Conservation (phyloP, 345 rosid species). For the Mangifera indica region DNA sequence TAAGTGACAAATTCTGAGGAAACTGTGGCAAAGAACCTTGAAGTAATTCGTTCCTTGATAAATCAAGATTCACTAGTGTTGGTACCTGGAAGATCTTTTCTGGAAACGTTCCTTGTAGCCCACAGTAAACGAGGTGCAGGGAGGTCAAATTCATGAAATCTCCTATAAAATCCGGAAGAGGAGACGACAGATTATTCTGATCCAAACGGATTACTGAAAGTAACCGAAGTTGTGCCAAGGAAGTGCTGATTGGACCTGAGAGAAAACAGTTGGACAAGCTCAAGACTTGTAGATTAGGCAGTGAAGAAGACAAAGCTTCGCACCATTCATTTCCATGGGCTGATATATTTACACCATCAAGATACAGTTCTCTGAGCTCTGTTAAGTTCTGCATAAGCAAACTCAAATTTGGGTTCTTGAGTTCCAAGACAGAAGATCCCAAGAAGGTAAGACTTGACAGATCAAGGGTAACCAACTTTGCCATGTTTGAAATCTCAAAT, state of each 20-base stretch:
- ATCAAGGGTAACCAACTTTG: slow-evolving; percentile 36
- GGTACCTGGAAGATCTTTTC: slow-evolving; percentile 20
- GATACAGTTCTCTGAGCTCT: slow-evolving; percentile 21
- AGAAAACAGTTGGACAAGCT: slow-evolving; percentile 29
- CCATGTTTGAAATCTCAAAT: slow-evolving; percentile 19
- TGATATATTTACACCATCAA: slow-evolving; percentile 34
- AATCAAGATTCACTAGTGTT: slow-evolving; percentile 33
- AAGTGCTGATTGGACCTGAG: slow-evolving; percentile 31
- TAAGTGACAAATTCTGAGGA: slow-evolving; percentile 21
- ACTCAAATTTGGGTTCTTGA: slow-evolving; percentile 29
- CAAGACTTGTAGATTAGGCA: slow-evolving; percentile 24
- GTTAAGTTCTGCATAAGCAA: slow-evolving; percentile 22
- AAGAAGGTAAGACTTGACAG: slow-evolving; percentile 5
- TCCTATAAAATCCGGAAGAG: slow-evolving; percentile 29
- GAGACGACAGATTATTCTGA: slow-evolving; percentile 22
- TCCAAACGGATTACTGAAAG: slow-evolving; percentile 26
- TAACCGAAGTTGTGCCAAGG: slow-evolving; percentile 10
- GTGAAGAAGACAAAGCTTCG: slow-evolving; percentile 22
- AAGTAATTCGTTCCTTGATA: slow-evolving; percentile 21
- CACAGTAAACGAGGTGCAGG: slow-evolving; percentile 20
- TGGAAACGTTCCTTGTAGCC: slow-evolving; percentile 35
- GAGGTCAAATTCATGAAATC: slow-evolving; percentile 13
- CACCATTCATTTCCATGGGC: slow-evolving; percentile 29
- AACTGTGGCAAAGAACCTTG: slow-evolving; percentile 24
- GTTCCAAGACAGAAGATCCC: not conserved